Percentiles rank a stretch among this genome's conserved stretches.
These are phyloP conservation scores for Stylosanthes scabra DNA, from an alignment of 331 rosid genomes.

Conservation along the genomic window DNA sequence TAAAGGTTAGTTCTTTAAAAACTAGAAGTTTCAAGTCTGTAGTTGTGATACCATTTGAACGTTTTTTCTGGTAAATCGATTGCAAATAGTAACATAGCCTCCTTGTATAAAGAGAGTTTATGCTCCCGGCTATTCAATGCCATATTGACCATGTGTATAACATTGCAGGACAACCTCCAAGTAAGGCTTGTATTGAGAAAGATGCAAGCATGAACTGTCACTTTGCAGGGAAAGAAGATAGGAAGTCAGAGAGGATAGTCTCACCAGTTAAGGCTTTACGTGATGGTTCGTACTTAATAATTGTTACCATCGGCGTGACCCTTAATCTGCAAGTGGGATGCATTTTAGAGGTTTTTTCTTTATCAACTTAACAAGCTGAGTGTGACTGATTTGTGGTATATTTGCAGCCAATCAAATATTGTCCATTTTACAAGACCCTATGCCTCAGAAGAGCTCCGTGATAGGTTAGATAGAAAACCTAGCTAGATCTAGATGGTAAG, in stretches of 20 bases:
- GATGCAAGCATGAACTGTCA: constrained; percentile 45
- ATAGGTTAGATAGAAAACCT: constrained; percentile 42
- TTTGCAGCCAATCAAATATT: constrained; percentile 79
- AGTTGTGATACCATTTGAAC: constrained; percentile 1
- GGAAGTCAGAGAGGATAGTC: constrained; percentile 44
- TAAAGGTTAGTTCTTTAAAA: constrained; percentile 52
- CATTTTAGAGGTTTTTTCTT: too few relatives aligned
- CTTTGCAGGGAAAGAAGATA: constrained; percentile 40
- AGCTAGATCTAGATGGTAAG: constrained; percentile 24
- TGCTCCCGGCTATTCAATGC: not conserved
- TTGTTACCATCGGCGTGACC: constrained; percentile 5
- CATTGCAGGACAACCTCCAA: constrained; percentile 52
- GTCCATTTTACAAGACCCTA: constrained; percentile 69
- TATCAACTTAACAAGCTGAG: not conserved
- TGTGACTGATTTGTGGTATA: constrained; percentile 30
- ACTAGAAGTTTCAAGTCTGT: not conserved
- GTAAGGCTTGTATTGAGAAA: constrained; percentile 41
- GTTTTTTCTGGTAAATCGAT: constrained; percentile 17
- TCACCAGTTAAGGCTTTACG: constrained; percentile 59
- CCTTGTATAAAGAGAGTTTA: not conserved
- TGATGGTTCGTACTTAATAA: constrained; percentile 56
- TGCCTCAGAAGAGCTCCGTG: constrained; percentile 38
- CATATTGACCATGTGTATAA: constrained; percentile 29
- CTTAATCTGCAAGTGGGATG: not conserved
- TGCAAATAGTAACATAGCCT: not conserved